Evolutionary conservation across 805 yeast species (phyloP).

Genomic region (Lipomyces chichibuensis): DNA sequence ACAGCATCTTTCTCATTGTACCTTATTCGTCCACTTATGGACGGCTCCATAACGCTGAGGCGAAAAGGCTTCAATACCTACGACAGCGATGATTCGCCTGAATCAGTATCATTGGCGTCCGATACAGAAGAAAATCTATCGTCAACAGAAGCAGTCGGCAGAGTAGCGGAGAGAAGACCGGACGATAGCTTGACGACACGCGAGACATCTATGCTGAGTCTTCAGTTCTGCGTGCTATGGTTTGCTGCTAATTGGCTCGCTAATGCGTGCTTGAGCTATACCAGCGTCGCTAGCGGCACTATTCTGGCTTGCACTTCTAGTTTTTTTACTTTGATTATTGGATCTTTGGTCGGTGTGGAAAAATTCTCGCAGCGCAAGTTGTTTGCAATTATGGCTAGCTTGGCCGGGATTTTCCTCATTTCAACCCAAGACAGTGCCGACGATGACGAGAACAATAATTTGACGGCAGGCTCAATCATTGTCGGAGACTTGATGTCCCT

Average conservation of each 20-base stretch:
- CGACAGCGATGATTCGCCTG: conserved; percentile 11
- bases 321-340: conserved; percentile 85
- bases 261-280: conserved; percentile 82
- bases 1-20: conserved; percentile 83
- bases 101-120: not conserved
- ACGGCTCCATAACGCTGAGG: conserved; percentile 15
- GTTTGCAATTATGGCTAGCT: conserved; percentile 68
- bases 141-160: conserved; percentile 8
- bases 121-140: not conserved
- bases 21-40: conserved; percentile 59
- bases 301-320: conserved; percentile 90
- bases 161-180: not conserved
- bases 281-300: conserved; percentile 93
- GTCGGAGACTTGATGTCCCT: conserved; percentile 82
- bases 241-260: conserved; percentile 85
- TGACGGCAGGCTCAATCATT: conserved; percentile 43
- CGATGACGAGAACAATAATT: conserved; percentile 25
- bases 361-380: conserved; percentile 65
- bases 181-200: conserved; percentile 38
- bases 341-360: conserved; percentile 73
- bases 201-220: conserved; percentile 74
- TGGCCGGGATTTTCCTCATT: conserved; percentile 78
- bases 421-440: conserved; percentile 64
- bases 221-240: conserved; percentile 88
- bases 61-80: not conserved